Base-by-base conservation (phyloP, 1,284 basidiomycete genomes). In the Trametes hirsuta region DNA sequence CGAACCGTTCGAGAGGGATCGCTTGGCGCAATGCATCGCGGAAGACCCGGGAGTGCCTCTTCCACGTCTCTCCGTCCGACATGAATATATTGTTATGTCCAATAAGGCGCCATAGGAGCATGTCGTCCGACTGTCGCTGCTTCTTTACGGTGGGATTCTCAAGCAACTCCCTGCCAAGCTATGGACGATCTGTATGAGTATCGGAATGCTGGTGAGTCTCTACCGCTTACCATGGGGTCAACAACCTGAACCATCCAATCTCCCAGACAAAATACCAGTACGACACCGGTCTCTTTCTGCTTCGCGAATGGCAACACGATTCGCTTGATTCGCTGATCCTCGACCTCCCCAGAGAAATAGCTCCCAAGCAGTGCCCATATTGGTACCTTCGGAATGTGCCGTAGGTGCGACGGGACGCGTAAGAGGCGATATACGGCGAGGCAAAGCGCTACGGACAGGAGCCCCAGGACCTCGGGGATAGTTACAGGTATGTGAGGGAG, bases 11-110 rank as follows among this genome's bases (percentile, higher is more conserved):
- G 21, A 75, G 60, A 6, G 74, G 74, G 39, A 71, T 65, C 6
- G 68, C 59, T 8, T 65, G 64, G 35, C 64, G 62, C n/a, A 75
- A 60, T 8, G 74, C 71, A 21, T 64, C 63, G 42, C 61, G 65
- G 52, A 74, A 66, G 42, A 71, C 57, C 8, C 55, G 60, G 6
- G 71, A 71, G 36, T 74, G 73, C 42, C 68, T 62, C 55, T 71
- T 69, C 72, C 71, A 74, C 51, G 63, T 62, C 48, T 69, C 69
- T 39, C 72, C 72, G 51, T 72, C 69, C 6, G 69, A 67, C 55
- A 73, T 64, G 51, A 72, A 63, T 40, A 75, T 64, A 47, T 72
- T 74, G 25, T 68, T 56, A 55, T 52, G 53, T 12, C 74, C 74
- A 40, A 71, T 66, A n/a, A 74, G 58, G 39, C 67, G 58, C 71